These are phyloP conservation scores for Solanum chmielewskii DNA, from an alignment of 257 asterid species.

Conservation along the genomic window DNA sequence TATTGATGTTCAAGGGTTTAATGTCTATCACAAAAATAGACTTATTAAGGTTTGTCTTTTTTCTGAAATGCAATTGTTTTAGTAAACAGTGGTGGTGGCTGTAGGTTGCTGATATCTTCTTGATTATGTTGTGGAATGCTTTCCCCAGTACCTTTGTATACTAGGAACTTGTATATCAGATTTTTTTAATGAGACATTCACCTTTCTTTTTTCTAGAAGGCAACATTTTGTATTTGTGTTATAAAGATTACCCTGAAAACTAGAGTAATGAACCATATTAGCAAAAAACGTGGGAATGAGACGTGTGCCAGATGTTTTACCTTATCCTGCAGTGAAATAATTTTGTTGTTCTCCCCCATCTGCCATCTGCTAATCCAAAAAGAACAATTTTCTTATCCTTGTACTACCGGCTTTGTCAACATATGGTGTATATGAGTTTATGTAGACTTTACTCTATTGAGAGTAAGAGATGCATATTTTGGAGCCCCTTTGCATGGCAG, in stretches of 20 bases:
- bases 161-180: neutral
- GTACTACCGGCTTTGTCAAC: neutral
- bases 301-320: neutral
- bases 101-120: neutral
- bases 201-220: neutral
- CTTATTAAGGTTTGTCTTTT: conserved; percentile 68
- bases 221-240: neutral
- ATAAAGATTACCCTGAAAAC: neutral
- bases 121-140: neutral
- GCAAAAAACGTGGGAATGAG: neutral
- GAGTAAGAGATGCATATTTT: neutral
- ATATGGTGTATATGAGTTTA: neutral
- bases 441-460: neutral
- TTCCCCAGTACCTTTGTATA: neutral
- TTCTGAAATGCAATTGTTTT: neutral
- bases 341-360: neutral
- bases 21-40: conserved; percentile 93
- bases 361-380: neutral
- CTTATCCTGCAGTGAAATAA: neutral
- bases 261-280: neutral
- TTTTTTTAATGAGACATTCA: neutral
- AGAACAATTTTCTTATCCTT: neutral
- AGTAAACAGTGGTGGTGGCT: neutral
- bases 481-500: neutral
- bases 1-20: conserved; percentile 97